Conservation (phyloP, 805 yeast genomes). For the Blastobotrys robertii region DNA sequence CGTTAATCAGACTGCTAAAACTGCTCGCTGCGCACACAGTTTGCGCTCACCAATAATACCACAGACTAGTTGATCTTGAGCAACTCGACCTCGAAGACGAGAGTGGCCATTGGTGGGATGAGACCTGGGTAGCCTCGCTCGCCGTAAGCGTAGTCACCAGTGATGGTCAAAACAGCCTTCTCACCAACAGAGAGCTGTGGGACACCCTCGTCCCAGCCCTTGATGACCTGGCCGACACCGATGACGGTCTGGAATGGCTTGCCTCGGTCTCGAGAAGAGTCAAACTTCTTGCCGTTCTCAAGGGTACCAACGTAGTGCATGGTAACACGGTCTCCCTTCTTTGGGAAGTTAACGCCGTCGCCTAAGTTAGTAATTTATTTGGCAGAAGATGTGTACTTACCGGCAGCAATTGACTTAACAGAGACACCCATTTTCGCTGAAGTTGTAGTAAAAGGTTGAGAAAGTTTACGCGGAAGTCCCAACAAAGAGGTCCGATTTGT, state of each 20-base stretch:
- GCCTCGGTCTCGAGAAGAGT: slow-evolving; percentile 90
- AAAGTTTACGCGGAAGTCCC: neutral
- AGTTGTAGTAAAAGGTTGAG: neutral
- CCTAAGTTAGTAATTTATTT: slow-evolving; percentile 34
- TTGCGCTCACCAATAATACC: too few species aligned
- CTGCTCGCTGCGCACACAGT: too few species aligned
- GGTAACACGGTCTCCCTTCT: slow-evolving; percentile 78
- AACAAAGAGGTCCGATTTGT: slow-evolving; percentile 8
- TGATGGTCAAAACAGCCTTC: slow-evolving; percentile 84
- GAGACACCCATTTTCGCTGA: slow-evolving; percentile 30
- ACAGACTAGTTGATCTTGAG: slow-evolving; percentile 1
- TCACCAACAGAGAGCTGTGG: slow-evolving; percentile 90
- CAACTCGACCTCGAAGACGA: slow-evolving; percentile 32
- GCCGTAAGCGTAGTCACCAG: slow-evolving; percentile 91
- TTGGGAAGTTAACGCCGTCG: slow-evolving; percentile 82
- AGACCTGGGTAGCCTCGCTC: slow-evolving; percentile 92
- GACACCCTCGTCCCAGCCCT: slow-evolving; percentile 94
- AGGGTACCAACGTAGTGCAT: slow-evolving; percentile 95
- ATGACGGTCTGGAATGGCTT: slow-evolving; percentile 89
- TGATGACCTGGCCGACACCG: slow-evolving; percentile 94
- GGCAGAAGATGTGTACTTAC: slow-evolving; percentile 15
- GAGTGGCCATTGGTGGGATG: slow-evolving; percentile 93
- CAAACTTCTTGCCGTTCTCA: slow-evolving; percentile 92
- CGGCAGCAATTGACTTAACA: slow-evolving; percentile 28
- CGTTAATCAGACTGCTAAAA: too few species aligned